Percentiles rank a stretch among this genome's conserved stretches.
These are phyloP conservation scores for Prillingera fragicola DNA, from an alignment of 1,284 basidiomycete species.

Conservation along the genomic window DNA sequence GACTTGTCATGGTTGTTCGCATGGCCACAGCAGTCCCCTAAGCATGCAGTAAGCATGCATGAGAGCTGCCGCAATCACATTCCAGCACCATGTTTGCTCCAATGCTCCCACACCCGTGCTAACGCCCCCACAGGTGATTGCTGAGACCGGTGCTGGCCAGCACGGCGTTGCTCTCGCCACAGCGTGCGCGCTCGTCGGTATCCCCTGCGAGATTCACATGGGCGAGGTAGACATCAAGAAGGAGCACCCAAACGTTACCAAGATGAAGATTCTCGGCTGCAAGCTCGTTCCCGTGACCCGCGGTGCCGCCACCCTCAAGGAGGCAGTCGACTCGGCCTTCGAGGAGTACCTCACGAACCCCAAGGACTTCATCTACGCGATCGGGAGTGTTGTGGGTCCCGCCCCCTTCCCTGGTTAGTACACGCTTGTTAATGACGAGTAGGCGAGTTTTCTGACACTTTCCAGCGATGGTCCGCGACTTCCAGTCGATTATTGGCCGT, in stretches of 20 bases:
- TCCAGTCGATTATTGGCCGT: conserved; percentile 89
- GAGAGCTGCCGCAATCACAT: no score
- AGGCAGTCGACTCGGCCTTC: conserved; percentile 60
- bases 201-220: conserved; percentile 98
- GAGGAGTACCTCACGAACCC: conserved; percentile 83
- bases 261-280: conserved; percentile 93
- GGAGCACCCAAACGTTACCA: conserved; percentile 93
- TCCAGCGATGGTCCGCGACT: conserved; percentile 96
- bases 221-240: conserved; percentile 86
- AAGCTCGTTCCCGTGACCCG: conserved; percentile 93
- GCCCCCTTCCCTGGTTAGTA: conserved; percentile 80
- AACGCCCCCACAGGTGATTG: conserved; percentile 85
- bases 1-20: no score
- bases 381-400: conserved; percentile 80
- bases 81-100: no score
- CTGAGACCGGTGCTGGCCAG: conserved; percentile 97
- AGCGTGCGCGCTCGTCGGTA: conserved; percentile 90
- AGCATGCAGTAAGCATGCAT: no score
- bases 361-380: conserved; percentile 93
- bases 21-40: no score
- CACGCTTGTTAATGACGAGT: background rate
- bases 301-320: conserved; percentile 91
- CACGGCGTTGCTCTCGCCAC: conserved; percentile 99
- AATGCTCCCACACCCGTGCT: no score
- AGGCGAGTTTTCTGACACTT: conserved; percentile 63